Conservation (phyloP, 2,329 filamentous ascomycete genomes). For the Dichotomopilus funicola region DNA sequence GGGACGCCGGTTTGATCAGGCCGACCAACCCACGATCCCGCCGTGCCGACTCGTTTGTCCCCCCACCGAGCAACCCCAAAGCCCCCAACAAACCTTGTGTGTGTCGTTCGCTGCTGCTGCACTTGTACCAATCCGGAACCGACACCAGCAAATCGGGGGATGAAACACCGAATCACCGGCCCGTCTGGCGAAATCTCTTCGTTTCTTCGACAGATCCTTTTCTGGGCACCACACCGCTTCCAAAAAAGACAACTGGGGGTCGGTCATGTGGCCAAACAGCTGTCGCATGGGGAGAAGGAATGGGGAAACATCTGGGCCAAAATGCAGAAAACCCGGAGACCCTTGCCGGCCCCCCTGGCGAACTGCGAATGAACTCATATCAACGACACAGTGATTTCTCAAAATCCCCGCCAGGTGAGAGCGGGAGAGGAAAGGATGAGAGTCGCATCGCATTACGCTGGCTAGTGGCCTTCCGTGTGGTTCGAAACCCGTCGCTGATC, state of each 20-base stretch:
- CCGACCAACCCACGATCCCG: not conserved
- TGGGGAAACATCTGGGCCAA: not conserved
- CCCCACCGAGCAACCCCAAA: not conserved
- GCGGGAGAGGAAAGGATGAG: no score
- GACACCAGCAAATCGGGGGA: not conserved
- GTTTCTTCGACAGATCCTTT: not conserved
- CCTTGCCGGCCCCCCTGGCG: not conserved
- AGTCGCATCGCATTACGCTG: no score
- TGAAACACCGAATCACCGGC: slow-evolving; percentile 9
- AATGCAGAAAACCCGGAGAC: not conserved
- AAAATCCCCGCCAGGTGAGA: no score
- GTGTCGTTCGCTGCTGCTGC: not conserved
- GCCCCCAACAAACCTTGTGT: slow-evolving; percentile 4
- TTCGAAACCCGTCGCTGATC: no score
- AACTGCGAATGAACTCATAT: no score
- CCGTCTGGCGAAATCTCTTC: slow-evolving; percentile 7
- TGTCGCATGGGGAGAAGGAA: not conserved
- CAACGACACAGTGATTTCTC: no score
- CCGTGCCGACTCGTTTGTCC: not conserved
- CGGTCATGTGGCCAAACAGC: slow-evolving; percentile 13
- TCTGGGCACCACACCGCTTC: slow-evolving; percentile 9
- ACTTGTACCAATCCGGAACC: slow-evolving; percentile 5
- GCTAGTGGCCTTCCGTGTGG: no score
- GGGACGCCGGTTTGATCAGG: not conserved
- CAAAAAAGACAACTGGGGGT: not conserved